phyloP scores from a whole-genome alignment of 179 eudicot species.

The Heliamphora ciliata region DNA sequence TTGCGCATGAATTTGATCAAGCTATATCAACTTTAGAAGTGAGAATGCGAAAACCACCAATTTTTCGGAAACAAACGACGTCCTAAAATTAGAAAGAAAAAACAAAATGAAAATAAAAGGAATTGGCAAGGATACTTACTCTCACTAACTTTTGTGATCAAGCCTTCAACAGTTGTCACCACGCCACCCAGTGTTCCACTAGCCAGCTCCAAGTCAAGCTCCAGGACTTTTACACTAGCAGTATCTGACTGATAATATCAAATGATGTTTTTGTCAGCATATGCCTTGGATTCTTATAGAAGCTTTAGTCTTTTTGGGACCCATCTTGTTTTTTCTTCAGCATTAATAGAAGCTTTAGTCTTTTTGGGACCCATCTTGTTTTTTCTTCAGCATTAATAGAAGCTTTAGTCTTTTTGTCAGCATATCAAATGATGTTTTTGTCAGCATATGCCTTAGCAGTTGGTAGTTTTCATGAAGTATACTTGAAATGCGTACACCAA shows the following conservation, averaged over 20 bases:
- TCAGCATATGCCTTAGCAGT: not conserved
- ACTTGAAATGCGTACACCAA: not conserved
- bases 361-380: not conserved
- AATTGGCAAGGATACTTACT: conserved; percentile 42
- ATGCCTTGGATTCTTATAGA: conserved; percentile 8
- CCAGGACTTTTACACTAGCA: conserved; percentile 74
- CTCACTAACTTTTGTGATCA: conserved; percentile 74
- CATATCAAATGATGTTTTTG: not conserved
- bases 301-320: too few species aligned
- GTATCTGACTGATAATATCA: conserved; percentile 60
- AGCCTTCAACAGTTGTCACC: conserved; percentile 95
- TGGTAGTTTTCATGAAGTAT: not conserved
- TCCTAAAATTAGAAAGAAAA: not conserved
- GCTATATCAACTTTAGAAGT: not conserved
- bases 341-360: not conserved
- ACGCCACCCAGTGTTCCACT: conserved; percentile 96
- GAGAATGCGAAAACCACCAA: not conserved
- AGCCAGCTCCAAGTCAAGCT: conserved; percentile 78
- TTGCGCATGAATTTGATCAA: not conserved
- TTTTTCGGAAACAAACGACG: not conserved
- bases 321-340: not conserved
- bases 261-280: conserved; percentile 11
- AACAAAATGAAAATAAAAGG: not conserved
- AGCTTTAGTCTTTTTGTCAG: not conserved
- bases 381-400: not conserved